A percentile compares a stretch with the other conserved stretches of the same genome.
These are phyloP conservation scores for Punica granatum DNA, from an alignment of 345 rosid species.

Conservation along the genomic window DNA sequence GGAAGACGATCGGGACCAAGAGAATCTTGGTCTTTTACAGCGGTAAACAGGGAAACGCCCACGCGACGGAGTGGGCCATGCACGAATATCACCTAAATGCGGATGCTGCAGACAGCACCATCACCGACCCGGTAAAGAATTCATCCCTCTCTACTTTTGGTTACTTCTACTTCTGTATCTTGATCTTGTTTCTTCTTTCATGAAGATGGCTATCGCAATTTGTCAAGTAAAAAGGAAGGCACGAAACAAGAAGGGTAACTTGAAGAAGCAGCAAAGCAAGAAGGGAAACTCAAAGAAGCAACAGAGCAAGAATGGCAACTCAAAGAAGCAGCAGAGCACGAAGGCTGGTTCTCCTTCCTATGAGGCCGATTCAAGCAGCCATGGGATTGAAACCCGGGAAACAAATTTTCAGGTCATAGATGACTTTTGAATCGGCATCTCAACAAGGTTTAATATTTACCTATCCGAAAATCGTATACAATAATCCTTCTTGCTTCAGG, in stretches of 20 bases:
- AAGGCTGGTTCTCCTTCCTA: neutral
- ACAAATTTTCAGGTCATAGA: neutral
- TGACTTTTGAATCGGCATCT: neutral
- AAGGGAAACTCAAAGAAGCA: neutral
- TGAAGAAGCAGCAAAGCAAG: neutral
- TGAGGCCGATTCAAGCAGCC: neutral
- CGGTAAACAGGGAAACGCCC: neutral
- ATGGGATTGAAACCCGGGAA: neutral
- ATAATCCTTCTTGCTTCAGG: neutral
- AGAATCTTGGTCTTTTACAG: slow-evolving; percentile 4
- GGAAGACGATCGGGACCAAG: slow-evolving; percentile 5
- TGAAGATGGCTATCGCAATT: neutral
- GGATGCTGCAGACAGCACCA: neutral
- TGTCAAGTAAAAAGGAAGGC: neutral
- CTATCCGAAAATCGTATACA: too few relatives aligned
- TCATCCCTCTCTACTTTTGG: neutral
- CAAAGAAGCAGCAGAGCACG: too few relatives aligned
- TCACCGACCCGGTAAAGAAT: neutral
- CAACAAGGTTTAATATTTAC: too few relatives aligned
- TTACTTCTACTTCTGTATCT: neutral
- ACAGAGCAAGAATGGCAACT: too few relatives aligned
- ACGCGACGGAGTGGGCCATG: neutral
- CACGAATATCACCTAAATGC: slow-evolving; percentile 12
- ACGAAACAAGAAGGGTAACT: neutral
- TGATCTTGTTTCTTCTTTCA: neutral